Percentiles rank a stretch among this genome's conserved stretches.
These are phyloP conservation scores for Curvularia sp. DNA, from an alignment of 2,329 filamentous ascomycete species.

Conservation along the genomic window DNA sequence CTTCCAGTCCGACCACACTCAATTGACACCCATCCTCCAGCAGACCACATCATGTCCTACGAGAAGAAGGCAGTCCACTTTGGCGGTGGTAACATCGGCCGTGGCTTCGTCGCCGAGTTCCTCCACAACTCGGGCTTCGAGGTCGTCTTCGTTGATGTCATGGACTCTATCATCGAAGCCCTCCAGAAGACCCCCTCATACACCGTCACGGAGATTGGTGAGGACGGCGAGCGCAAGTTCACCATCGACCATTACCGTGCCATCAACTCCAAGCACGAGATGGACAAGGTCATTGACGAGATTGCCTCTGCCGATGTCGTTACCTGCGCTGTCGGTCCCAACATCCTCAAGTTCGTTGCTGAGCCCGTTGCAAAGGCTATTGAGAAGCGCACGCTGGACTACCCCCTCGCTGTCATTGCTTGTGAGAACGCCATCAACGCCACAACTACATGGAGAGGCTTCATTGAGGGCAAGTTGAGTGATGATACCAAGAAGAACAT, in stretches of 20 bases:
- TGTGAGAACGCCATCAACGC: constrained; percentile 98
- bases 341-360: constrained; percentile 95
- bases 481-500: constrained; percentile 72
- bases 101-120: constrained; percentile 65
- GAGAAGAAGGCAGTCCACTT: constrained; percentile 62
- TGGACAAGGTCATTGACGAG: constrained; percentile 80
- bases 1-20: constrained; percentile 10
- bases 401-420: constrained; percentile 88
- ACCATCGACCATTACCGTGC: constrained; percentile 94
- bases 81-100: constrained; percentile 62
- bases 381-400: constrained; percentile 70
- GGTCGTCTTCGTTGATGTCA: constrained; percentile 95
- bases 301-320: constrained; percentile 88
- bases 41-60: constrained; percentile 39
- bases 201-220: constrained; percentile 90
- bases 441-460: constrained; percentile 82
- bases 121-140: constrained; percentile 94
- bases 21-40: constrained; percentile 28
- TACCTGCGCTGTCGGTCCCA: constrained; percentile 96
- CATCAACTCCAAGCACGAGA: constrained; percentile 90
- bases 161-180: constrained; percentile 79
- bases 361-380: constrained; percentile 95
- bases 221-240: constrained; percentile 79
- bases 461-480: constrained; percentile 79
- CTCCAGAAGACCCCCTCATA: constrained; percentile 81